phyloP scores from a whole-genome alignment of 2,329 filamentous ascomycete genomes.

The Paecilomyces fulvus region DNA sequence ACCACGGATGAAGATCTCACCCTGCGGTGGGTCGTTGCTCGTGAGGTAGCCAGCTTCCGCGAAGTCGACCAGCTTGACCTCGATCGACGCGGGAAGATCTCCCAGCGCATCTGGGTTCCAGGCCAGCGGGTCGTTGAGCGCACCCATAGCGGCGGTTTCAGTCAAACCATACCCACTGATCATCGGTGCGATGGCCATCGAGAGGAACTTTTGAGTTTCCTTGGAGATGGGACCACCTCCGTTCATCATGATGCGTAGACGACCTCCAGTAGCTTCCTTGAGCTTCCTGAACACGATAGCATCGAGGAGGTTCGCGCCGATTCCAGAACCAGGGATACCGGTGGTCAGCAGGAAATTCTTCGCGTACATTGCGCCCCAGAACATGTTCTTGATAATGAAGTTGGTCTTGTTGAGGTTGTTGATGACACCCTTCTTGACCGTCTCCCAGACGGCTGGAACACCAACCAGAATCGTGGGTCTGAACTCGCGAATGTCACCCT shows the following conservation, averaged over 20 bases:
- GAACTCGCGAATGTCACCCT: conserved; percentile 89
- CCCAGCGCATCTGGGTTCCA: conserved; percentile 74
- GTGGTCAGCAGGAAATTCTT: conserved; percentile 52
- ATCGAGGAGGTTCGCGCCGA: conserved; percentile 63
- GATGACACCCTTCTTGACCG: conserved; percentile 88
- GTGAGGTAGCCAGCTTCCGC: conserved; percentile 79
- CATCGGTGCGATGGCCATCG: conserved; percentile 89
- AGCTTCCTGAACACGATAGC: conserved; percentile 84
- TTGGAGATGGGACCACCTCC: conserved; percentile 85
- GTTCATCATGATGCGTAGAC: conserved; percentile 83
- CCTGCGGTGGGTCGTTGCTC: conserved; percentile 69
- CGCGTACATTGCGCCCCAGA: conserved; percentile 58
- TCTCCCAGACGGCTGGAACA: conserved; percentile 95
- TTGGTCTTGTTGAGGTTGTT: conserved; percentile 65
- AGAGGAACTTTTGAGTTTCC: conserved; percentile 83
- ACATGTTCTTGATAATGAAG: conserved; percentile 64
- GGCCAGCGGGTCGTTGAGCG: conserved; percentile 61
- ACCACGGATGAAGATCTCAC: conserved; percentile 86
- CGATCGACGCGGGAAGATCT: conserved; percentile 65
- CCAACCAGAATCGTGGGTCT: conserved; percentile 83
- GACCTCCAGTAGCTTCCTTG: conserved; percentile 79
- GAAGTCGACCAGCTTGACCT: conserved; percentile 87
- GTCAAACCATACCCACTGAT: conserved; percentile 89
- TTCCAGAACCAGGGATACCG: conserved; percentile 40
- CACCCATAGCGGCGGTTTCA: conserved; percentile 67